Evolutionary conservation across 2,329 filamentous ascomycete genomes (phyloP).

Genomic region (Penicillium olsonii): DNA sequence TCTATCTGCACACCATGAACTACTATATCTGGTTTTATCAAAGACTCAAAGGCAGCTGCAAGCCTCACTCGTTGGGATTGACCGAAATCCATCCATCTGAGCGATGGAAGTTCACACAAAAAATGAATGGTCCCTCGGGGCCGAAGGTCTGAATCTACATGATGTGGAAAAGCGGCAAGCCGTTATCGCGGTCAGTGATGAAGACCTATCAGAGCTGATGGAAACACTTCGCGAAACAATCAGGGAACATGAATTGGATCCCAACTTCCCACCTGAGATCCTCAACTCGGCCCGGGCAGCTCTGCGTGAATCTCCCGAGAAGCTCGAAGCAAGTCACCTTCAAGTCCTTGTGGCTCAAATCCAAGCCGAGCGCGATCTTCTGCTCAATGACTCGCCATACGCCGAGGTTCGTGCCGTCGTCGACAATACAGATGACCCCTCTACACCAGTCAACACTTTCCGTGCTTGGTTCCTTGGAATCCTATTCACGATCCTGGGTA

Average conservation of each 20-base stretch:
- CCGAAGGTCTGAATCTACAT: not conserved
- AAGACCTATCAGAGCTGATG: not conserved
- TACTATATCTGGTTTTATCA: not conserved
- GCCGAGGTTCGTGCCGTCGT: constrained; percentile 31
- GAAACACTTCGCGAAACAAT: not conserved
- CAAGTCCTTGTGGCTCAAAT: not conserved
- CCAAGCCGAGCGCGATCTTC: not conserved
- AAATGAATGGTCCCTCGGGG: not conserved
- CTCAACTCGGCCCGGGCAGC: not conserved
- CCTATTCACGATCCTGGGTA: constrained; percentile 27
- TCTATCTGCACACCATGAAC: not conserved
- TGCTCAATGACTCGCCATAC: constrained; percentile 25
- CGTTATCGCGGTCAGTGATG: not conserved
- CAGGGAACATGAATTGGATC: not conserved
- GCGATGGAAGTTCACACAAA: not conserved
- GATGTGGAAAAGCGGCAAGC: not conserved
- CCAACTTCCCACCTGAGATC: not conserved
- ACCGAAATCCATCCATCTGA: too few relatives aligned
- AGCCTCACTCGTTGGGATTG: not conserved
- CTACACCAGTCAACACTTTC: constrained; percentile 30
- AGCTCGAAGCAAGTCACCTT: not conserved
- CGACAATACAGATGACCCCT: constrained; percentile 30
- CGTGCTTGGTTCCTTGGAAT: constrained; percentile 46
- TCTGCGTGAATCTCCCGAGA: not conserved
- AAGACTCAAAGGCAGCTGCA: not conserved